Conservation (phyloP, 139 green algal species). For the Zygnema cylindricum region DNA sequence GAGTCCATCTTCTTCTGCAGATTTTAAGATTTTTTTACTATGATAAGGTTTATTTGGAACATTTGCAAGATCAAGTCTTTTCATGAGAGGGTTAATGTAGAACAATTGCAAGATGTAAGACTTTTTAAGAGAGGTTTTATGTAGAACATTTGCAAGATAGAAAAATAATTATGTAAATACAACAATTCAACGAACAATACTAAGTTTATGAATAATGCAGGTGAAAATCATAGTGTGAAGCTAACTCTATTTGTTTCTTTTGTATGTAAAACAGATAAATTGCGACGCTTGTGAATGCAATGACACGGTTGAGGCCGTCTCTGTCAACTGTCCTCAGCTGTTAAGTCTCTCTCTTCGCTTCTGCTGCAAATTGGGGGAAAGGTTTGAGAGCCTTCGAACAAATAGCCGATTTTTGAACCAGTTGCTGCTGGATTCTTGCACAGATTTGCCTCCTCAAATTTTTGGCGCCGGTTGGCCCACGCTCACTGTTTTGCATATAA, state of each 20-base stretch:
- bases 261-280: not conserved
- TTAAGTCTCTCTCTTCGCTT: not conserved
- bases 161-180: not conserved
- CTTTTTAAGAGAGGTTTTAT: not conserved
- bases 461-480: not conserved
- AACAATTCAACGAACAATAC: too few species aligned
- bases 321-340: not conserved
- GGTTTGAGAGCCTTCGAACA: not conserved
- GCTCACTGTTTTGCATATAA: not conserved
- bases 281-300: not conserved
- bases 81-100: not conserved
- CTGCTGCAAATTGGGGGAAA: not conserved
- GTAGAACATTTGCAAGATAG: not conserved
- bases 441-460: not conserved
- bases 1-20: not conserved
- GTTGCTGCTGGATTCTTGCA: conserved; percentile 15
- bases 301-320: not conserved
- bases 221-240: too few species aligned
- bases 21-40: not conserved
- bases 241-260: not conserved
- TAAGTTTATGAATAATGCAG: too few species aligned
- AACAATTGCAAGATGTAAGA: not conserved
- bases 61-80: too few species aligned
- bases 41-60: not conserved
- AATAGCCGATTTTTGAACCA: not conserved